Conservation (phyloP, 306 rosid genomes). For the Dicorynia guianensis region DNA sequence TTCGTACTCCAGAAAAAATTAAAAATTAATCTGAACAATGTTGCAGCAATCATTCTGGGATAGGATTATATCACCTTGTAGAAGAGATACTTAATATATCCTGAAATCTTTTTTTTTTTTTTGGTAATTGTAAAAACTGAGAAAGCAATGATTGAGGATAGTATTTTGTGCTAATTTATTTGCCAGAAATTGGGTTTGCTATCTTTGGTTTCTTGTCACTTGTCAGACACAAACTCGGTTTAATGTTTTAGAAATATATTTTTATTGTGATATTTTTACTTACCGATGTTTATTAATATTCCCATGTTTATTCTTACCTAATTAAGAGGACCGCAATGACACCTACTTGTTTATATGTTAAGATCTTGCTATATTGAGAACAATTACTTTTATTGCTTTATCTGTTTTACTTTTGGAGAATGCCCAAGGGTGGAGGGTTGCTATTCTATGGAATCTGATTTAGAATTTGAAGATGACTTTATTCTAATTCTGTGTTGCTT, state of each 20-base stretch:
- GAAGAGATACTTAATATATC: neutral
- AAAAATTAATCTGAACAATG: neutral
- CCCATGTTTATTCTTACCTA: neutral
- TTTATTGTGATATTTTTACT: neutral
- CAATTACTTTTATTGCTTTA: neutral
- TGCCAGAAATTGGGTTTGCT: slow-evolving; percentile 8
- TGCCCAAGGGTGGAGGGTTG: neutral
- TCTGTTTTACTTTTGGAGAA: slow-evolving; percentile 14
- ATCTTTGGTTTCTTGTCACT: slow-evolving; percentile 3
- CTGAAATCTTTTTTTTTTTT: neutral
- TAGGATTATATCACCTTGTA: neutral
- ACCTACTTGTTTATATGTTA: neutral
- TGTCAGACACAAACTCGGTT: neutral
- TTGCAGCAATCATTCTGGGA: neutral
- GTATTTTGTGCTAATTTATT: neutral
- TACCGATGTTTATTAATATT: neutral
- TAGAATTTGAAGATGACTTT: slow-evolving; percentile 8
- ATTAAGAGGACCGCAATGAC: neutral
- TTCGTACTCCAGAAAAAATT: neutral
- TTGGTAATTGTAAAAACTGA: neutral
- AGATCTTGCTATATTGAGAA: slow-evolving; percentile 9
- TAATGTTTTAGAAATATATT: neutral
- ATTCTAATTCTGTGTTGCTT: slow-evolving; percentile 26
- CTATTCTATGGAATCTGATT: slow-evolving; percentile 10
- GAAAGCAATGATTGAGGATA: neutral